Percentiles rank a stretch among this genome's conserved stretches.
Conservation (phyloP, 2,329 filamentous ascomycete genomes). For the Monilinia polystroma region DNA sequence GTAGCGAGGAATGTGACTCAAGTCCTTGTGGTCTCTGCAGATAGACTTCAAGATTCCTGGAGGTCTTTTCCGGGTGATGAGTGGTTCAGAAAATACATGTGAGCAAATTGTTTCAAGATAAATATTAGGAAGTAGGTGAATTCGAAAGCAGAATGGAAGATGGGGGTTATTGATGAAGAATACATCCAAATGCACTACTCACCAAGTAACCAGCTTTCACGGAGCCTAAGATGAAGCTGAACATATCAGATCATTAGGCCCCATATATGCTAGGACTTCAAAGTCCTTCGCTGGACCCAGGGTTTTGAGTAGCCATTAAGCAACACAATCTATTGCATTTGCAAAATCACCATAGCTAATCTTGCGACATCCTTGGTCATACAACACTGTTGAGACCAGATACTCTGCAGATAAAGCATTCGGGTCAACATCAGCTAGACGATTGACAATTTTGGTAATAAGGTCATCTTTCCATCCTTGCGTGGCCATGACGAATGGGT, state of each 20-base stretch:
- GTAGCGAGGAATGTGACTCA: neutral
- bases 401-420: conserved; percentile 13
- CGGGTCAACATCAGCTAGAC: neutral
- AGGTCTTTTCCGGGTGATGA: neutral
- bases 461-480: neutral
- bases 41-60: neutral
- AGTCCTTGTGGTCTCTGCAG: conserved; percentile 8
- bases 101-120: neutral
- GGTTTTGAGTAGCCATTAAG: conserved; percentile 26
- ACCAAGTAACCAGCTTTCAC: conserved; percentile 17
- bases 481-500: neutral
- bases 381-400: neutral
- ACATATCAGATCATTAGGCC: conserved; percentile 28
- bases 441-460: neutral
- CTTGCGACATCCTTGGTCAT: conserved; percentile 20
- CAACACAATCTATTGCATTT: conserved; percentile 27
- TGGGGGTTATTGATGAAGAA: neutral
- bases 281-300: conserved; percentile 30
- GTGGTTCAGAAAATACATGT: conserved; percentile 13
- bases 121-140: neutral
- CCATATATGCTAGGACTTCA: conserved; percentile 48
- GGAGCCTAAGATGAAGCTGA: conserved; percentile 4
- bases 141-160: neutral
- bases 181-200: neutral
- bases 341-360: conserved; percentile 27